Conservation (phyloP, 352 stramenopile species). For the Pythium sp. region DNA sequence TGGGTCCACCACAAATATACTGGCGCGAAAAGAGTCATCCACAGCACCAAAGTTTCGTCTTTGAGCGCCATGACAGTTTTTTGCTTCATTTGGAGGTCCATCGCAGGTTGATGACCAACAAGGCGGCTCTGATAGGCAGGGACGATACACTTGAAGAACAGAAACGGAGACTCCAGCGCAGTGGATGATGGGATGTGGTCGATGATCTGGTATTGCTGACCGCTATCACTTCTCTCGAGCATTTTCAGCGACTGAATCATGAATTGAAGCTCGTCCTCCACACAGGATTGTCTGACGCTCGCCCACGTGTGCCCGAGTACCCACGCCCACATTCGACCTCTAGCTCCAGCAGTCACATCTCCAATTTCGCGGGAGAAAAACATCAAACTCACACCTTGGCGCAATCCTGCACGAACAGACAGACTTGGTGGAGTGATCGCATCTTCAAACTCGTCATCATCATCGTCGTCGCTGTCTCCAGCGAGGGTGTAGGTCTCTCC, state of each 20-base stretch:
- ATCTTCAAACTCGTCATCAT: slow-evolving; percentile 86
- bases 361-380: slow-evolving; percentile 42
- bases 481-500: slow-evolving; percentile 38
- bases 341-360: not conserved
- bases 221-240: slow-evolving; percentile 37
- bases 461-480: slow-evolving; percentile 63
- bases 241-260: slow-evolving; percentile 56
- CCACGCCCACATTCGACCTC: slow-evolving; percentile 50
- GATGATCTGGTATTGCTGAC: slow-evolving; percentile 42
- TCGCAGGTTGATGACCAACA: slow-evolving; percentile 65
- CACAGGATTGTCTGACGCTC: slow-evolving; percentile 76
- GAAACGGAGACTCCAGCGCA: slow-evolving; percentile 27
- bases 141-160: slow-evolving; percentile 60
- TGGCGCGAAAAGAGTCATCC: slow-evolving; percentile 76
- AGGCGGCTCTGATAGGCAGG: slow-evolving; percentile 80
- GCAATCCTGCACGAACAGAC: slow-evolving; percentile 44
- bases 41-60: slow-evolving; percentile 72
- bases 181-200: slow-evolving; percentile 13
- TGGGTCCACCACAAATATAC: slow-evolving; percentile 85
- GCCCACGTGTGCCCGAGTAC: slow-evolving; percentile 42
- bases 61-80: slow-evolving; percentile 56
- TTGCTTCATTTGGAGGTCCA: slow-evolving; percentile 48
- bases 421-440: slow-evolving; percentile 83
- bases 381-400: slow-evolving; percentile 45
- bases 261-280: slow-evolving; percentile 80